Percentiles rank a stretch among this genome's conserved stretches.
phyloP scores from a whole-genome alignment of 345 rosid genomes.

The Toxicodendron radicans region DNA sequence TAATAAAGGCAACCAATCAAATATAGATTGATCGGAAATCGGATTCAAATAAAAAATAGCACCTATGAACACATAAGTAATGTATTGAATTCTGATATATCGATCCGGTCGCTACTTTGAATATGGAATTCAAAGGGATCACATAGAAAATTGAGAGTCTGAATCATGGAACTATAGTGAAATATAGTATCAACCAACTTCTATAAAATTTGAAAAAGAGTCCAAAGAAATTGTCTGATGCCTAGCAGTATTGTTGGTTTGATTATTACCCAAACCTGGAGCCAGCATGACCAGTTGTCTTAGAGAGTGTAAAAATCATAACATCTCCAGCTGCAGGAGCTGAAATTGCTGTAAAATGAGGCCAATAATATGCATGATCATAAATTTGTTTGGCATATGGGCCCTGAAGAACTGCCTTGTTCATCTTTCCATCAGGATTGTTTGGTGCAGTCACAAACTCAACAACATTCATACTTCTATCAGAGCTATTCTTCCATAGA shows the following conservation, averaged over 20 bases:
- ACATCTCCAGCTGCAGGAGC: slow-evolving; percentile 48
- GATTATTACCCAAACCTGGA: slow-evolving; percentile 56
- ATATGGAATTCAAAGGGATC: background rate
- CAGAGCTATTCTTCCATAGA: slow-evolving; percentile 28
- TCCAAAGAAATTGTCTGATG: too few species aligned
- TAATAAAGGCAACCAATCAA: too few species aligned
- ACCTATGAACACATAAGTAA: too few species aligned
- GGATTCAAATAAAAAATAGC: too few species aligned
- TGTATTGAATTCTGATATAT: too few species aligned
- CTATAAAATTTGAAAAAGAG: too few species aligned
- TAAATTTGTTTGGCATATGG: slow-evolving; percentile 49
- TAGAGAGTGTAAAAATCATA: slow-evolving; percentile 62
- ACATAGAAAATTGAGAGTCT: background rate
- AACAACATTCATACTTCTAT: slow-evolving; percentile 25
- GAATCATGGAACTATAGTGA: too few species aligned
- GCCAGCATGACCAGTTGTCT: slow-evolving; percentile 83
- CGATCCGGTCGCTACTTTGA: background rate
- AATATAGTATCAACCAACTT: too few species aligned
- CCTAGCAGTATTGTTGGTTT: background rate
- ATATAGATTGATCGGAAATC: too few species aligned
- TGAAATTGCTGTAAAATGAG: slow-evolving; percentile 65
- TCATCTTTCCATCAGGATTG: slow-evolving; percentile 71
- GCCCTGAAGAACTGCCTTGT: slow-evolving; percentile 51
- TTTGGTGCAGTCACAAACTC: slow-evolving; percentile 80
- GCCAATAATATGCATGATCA: slow-evolving; percentile 80